Evolutionary conservation across 306 rosid species (phyloP), one percentile per base, ranked within the genome.

Genomic region (Malus orientalis): DNA sequence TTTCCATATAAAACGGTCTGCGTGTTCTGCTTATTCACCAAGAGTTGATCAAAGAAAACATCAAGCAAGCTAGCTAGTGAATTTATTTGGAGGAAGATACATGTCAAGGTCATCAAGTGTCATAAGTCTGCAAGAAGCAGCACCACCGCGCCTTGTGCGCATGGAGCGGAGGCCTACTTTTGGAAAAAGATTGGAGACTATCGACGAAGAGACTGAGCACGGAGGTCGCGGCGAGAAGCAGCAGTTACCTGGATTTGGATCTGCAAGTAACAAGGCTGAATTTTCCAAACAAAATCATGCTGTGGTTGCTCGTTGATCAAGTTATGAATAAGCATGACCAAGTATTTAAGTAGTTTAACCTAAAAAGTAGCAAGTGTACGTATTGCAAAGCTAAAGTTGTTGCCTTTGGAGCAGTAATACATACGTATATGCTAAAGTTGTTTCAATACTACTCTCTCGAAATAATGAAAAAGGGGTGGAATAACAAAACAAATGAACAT

Each of bases 281-380:
- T 40, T 59, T 47, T 20, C 38, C 5, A 74, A 74, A 42, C 68
- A 18, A 14, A 60, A 27, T 59, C 19, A 54, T 25, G 59, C 59
- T 25, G 2, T 74, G 69, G 77, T 74, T 40, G 59, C 77, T 74
- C 77, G 77, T 19, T 60, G 77, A 73, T 22, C 76, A 54, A 51
- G 44, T 53, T 30, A 16, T 32, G 4, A 30, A 64, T 32, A 25
- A 10, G 38, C 38, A 11, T 4, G 4, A 6, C 61, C 61, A 61
- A 25, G 36, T 61, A 61, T 61, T 27, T 11, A 25, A 61, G 33
- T 61, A 61, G 10, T 25, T 61, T 29, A 61, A 27, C 19, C 1
- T 27, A 14, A 12, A 61, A 25, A 16, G 20, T 2, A 5, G 55
- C 55, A 3, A 12, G 1, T 61, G 30, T 6, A 30, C 5, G 12